Conservation (phyloP, 169 alveolate species). For the Eimeria brunetti region DNA sequence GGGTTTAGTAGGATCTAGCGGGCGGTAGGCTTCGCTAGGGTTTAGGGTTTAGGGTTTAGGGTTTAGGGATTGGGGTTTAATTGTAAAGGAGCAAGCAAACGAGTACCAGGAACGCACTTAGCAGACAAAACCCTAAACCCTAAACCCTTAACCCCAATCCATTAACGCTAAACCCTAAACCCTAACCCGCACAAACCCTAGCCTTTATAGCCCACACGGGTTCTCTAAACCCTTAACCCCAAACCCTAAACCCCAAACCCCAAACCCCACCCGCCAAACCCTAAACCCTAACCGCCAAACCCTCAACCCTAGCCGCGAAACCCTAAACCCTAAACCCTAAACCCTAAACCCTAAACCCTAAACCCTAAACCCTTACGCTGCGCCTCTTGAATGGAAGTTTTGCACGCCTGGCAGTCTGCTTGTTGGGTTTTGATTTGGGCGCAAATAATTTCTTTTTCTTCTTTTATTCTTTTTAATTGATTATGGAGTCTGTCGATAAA, state of each 20-base stretch:
- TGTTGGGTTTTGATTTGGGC: constrained; percentile 90
- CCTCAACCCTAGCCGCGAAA: no score
- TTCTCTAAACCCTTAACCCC: no score
- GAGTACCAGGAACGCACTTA: neutral
- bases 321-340: neutral
- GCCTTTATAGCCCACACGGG: no score
- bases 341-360: neutral
- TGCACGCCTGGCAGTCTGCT: constrained; percentile 92
- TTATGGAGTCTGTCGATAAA: constrained; percentile 91
- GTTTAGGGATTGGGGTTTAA: neutral
- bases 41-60: neutral
- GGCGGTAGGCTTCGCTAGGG: no score
- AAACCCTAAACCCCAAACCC: no score
- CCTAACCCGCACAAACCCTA: no score
- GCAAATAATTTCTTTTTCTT: constrained; percentile 88
- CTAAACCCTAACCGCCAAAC: no score
- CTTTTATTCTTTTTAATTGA: constrained; percentile 90
- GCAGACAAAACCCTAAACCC: no score
- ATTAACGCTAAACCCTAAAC: no score
- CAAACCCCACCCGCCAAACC: no score
- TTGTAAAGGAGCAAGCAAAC: neutral
- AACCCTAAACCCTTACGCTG: constrained; percentile 37
- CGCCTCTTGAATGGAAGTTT: constrained; percentile 90
- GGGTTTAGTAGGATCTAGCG: no score
- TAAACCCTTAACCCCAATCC: no score